phyloP scores from a whole-genome alignment of 2,329 filamentous ascomycete species.

The Aspergillus novofumigatus region DNA sequence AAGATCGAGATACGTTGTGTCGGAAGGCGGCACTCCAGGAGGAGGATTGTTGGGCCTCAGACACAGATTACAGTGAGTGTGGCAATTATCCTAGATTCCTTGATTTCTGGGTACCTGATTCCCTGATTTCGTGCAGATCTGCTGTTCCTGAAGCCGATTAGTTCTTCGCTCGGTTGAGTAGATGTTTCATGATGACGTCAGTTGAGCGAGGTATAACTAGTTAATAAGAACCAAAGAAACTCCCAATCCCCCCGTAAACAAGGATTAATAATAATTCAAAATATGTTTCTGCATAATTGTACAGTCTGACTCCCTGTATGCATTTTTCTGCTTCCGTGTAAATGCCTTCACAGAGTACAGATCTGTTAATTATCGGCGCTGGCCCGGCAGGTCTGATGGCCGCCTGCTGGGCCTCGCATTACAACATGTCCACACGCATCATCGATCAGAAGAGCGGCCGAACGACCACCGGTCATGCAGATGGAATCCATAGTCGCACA shows the following conservation, averaged over 20 bases:
- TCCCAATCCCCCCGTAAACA: too few species aligned
- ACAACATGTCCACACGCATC: constrained; percentile 13
- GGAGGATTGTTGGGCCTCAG: not conserved
- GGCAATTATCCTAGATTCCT: too few species aligned
- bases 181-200: not conserved
- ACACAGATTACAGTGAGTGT: not conserved
- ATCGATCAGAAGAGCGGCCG: constrained; percentile 16
- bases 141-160: not conserved
- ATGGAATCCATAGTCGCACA: constrained; percentile 60
- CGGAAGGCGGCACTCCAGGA: not conserved
- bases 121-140: not conserved
- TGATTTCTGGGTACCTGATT: not conserved
- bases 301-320: not conserved
- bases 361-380: not conserved
- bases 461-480: constrained; percentile 39
- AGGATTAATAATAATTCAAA: too few species aligned
- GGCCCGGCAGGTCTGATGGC: constrained; percentile 10
- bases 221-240: too few species aligned
- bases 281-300: too few species aligned
- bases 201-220: too few species aligned
- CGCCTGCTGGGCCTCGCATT: constrained; percentile 15
- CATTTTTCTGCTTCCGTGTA: not conserved
- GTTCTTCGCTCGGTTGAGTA: not conserved
- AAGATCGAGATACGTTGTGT: constrained; percentile 3
- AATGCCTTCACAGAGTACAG: not conserved